Conservation (phyloP, 179 eudicot species). For the Heliamphora pulchella region DNA sequence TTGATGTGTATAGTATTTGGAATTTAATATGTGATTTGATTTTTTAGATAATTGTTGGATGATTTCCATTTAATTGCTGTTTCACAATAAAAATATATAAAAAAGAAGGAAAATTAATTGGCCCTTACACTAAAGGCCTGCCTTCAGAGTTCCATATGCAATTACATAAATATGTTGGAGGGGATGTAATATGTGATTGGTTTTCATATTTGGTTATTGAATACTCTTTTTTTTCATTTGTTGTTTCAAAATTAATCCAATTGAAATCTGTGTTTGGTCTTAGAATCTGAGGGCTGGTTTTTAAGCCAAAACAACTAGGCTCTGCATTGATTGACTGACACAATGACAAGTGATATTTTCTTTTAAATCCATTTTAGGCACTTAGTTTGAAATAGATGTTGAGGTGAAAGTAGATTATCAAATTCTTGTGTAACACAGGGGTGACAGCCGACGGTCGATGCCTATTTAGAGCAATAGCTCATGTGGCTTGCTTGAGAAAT, state of each 20-base stretch:
- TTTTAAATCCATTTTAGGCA: background rate
- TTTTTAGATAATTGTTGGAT: background rate
- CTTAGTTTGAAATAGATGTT: background rate
- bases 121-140: background rate
- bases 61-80: background rate
- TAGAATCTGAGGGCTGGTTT: background rate
- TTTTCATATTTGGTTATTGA: background rate
- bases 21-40: background rate
- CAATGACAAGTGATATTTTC: background rate
- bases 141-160: background rate
- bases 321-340: background rate
- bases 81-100: background rate
- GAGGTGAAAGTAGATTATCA: background rate
- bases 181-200: background rate
- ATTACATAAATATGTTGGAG: background rate
- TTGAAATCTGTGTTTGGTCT: background rate
- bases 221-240: background rate
- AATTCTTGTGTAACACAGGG: slow-evolving; percentile 25
- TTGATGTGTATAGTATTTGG: background rate
- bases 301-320: background rate
- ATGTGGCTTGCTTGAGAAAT: slow-evolving; percentile 63
- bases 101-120: background rate
- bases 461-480: slow-evolving; percentile 71
- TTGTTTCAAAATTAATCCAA: background rate
- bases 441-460: slow-evolving; percentile 72